Conservation (phyloP, 257 asterid genomes). For the Verbascum thapsus region DNA sequence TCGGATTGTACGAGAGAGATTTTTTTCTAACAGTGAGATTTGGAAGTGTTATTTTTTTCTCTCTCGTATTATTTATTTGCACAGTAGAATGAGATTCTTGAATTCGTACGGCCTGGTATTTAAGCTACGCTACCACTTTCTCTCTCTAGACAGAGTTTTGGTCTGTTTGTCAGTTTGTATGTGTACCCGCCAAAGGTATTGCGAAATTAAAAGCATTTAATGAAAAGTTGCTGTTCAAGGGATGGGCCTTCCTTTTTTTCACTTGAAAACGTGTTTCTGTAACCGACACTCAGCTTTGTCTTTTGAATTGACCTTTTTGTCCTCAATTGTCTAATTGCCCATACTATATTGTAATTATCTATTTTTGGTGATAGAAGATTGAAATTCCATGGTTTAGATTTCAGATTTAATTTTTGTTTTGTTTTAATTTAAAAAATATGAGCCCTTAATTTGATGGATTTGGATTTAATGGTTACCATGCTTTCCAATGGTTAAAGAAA, state of each 20-base stretch:
- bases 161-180: slow-evolving; percentile 32
- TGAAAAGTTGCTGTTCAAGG: slow-evolving; percentile 37
- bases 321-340: neutral
- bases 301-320: slow-evolving; percentile 10
- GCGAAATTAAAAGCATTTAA: slow-evolving; percentile 36
- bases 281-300: slow-evolving; percentile 44
- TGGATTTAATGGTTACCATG: no score
- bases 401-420: no score
- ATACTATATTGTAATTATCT: no score
- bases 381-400: no score
- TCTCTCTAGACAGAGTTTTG: slow-evolving; percentile 29
- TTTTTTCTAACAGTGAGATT: slow-evolving; percentile 36
- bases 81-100: slow-evolving; percentile 39
- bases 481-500: no score
- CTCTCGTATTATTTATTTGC: slow-evolving; percentile 10
- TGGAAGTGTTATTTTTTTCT: slow-evolving; percentile 16
- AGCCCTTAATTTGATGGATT: no score
- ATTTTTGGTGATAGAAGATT: no score
- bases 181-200: slow-evolving; percentile 68
- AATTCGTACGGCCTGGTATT: slow-evolving; percentile 43
- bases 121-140: slow-evolving; percentile 22
- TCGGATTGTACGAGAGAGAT: slow-evolving; percentile 27
- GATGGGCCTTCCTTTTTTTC: slow-evolving; percentile 27
- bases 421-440: no score
- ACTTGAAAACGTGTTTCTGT: slow-evolving; percentile 34